Evolutionary conservation across 768 basidiomycete species (phyloP), one percentile per base, ranked within the genome.

Genomic region (Pleurotus platypus): DNA sequence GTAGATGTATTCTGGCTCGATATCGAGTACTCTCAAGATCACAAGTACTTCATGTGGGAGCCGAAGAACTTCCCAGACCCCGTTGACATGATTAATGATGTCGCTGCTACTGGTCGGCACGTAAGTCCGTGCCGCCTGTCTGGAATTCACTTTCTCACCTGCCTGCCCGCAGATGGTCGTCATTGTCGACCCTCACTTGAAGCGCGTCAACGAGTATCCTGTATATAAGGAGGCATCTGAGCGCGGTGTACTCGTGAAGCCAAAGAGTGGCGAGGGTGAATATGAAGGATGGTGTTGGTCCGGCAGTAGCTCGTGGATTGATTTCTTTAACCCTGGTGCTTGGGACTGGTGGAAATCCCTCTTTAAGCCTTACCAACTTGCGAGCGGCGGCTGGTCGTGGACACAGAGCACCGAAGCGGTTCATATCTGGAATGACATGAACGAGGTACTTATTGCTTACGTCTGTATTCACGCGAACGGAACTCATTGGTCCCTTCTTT

Each of bases 221-320:
- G 89, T 89, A 11, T 98, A 91, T 75, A 79, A 89, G 60, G 79
- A 89, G 63, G 93, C 96, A 0, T 84, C 86, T 18, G 92, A 96
- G 3, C 78, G 84, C n/a, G 86, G 78, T 38, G 69, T 97, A 8
- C 82, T 98, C 40, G 85, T 93, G 61, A 98, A 94, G 71, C 82
- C 85, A 30, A 80, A 84, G 40, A 86, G 85, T 47, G 92, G 90
- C 13, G 76, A 88, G 57, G 84, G 84, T 51, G 92, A 96, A 70
- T 95, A 91, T 63, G 94, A 98, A 64, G 97, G 97, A 16, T 98
- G 94, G 94, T 99, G 97, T 72, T 99, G 97, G 97, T 85, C 92
- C 20, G 97, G 97, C 38, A 93, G 89, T 70, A 90, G 88, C 60
- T 90, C 94, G 5, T 99, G 96, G 96, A 87, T 94, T 39, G 97